Base-by-base conservation (phyloP, 2,329 filamentous ascomycete genomes). In the Phyllosticta capitalensis region DNA sequence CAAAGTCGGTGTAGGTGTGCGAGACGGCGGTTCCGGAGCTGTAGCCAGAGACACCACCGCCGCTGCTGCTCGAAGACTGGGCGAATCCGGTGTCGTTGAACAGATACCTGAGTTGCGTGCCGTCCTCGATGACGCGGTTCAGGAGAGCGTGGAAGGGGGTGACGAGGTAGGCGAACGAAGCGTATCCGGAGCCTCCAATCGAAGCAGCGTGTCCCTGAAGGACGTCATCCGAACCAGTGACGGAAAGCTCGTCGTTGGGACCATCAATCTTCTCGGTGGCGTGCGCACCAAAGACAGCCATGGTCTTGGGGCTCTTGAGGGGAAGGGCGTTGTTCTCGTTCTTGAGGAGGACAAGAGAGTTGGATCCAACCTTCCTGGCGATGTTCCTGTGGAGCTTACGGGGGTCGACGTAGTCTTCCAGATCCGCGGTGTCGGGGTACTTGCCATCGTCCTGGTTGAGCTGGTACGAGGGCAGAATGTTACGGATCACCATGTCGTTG, bases 271-370 rank as follows among this genome's bases (percentile, higher is more conserved):
- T 63, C 55, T 76, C 72, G 12, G 70, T 72, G 30, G 78, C 77
- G 63, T 78, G 76, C 58, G 78, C 78, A 1, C 79, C 79, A 59
- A 81, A 79, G 1, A 82, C 69, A 1, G 72, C 74, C 53, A 81
- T 75, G 30, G 74, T 75, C 53, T 69, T 72, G 6, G 79, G 79
- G 58, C 75, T 77, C 57, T 78, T 77, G 7, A 88, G 69, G 0
- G 82, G 82, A 1, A 84, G 72, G 1, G 78, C 68, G 9, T 72
- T 70, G 9, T 75, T 74, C 1, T 65, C 67, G 59, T 84, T 84
- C 68, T 81, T 81, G 17, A 81, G 64, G 7, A 76, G 65, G 5
- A 76, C 74, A 30, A 69, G 71, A 1, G 73, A 74, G 48, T 72
- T 74, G 19, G 74, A 72, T 28, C 73, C 75, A 12, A 75, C 64